Base-by-base conservation (phyloP, 495 filamentous ascomycete species). In the Daldinia vernicosa region DNA sequence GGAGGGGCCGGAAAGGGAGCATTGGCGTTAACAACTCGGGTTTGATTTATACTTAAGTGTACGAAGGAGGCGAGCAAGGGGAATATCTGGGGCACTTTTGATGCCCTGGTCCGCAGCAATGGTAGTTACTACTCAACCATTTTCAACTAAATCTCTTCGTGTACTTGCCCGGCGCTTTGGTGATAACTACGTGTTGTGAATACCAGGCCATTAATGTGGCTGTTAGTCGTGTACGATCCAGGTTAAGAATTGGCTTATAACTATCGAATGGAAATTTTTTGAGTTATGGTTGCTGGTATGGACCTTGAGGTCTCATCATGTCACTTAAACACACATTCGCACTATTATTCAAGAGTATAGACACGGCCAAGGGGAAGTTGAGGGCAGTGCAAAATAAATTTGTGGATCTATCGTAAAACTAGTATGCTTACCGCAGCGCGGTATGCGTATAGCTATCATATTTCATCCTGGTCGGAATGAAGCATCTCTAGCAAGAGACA, bases 391-490 rank as follows among this genome's bases (percentile, higher is more conserved):
- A 57, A 50, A 63, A 30, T 72, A 65, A 67, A 72, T 68, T 72
- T 68, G 52, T 72, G 70, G 55, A 54, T 72, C 70, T 72, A 72
- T 72, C 70, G 54, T 56, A 60, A 67, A 40, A 55, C 59, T 67
- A 70, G 39, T 61, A 11, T 60, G 64, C 52, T 43, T 35, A 52
- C 70, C 61, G 60, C 57, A 52, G 39, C 19, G 40, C 43, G 43
- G 39, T 43, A 59, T 62, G 19, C 57, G 37, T 50, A 63, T 65
- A 56, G 60, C 57, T 45, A 65, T 32, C 19, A 26, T 47, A 1
- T 27, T 55, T 63, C 60, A 53, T 47, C 55, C 55, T 33, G 5
- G 33, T n/a, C 52, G 55, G 60, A 56, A 61, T 65, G 50, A 51
- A 30, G 51, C 39, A 28, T 47, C 40, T 60, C 53, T 40, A n/a